Evolutionary conservation across 495 filamentous ascomycete genomes (phyloP).

Genomic region (Tuber brumale): DNA sequence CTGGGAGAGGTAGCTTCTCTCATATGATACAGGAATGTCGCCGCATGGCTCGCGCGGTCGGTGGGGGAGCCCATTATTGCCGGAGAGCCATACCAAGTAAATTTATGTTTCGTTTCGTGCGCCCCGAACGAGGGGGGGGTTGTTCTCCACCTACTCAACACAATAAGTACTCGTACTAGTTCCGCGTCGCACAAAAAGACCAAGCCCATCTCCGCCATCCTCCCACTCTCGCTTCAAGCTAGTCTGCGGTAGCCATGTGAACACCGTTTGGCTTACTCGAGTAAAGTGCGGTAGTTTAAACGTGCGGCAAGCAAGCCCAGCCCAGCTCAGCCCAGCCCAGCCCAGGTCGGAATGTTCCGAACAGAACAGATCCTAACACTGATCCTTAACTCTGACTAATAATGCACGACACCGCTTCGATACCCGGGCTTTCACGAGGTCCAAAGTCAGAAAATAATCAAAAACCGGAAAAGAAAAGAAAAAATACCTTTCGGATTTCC

Average conservation of each 20-base stretch:
- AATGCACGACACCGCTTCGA: slow-evolving; percentile 25
- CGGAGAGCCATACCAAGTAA: not conserved
- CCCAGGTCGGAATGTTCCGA: slow-evolving; percentile 36
- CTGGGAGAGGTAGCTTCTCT: not conserved
- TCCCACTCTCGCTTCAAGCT: not conserved
- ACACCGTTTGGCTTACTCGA: slow-evolving; percentile 22
- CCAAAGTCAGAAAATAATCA: slow-evolving; percentile 21
- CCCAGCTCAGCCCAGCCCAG: not conserved
- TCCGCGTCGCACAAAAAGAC: not conserved
- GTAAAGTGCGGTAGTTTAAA: slow-evolving; percentile 21
- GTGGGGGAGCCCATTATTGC: not conserved
- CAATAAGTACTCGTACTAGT: not conserved
- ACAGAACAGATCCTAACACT: slow-evolving; percentile 23
- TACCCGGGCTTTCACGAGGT: slow-evolving; percentile 26
- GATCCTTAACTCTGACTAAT: slow-evolving; percentile 23
- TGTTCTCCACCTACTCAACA: not conserved
- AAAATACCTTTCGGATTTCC: not conserved
- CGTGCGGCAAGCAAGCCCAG: slow-evolving; percentile 21
- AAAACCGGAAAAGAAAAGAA: not conserved
- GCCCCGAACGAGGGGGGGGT: not conserved
- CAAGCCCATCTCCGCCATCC: slow-evolving; percentile 8
- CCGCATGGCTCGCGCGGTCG: not conserved
- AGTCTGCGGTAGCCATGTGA: slow-evolving; percentile 1
- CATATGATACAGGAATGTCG: not conserved
- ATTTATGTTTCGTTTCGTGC: not conserved